Percentiles rank a stretch among this genome's conserved stretches.
Evolutionary conservation across 768 basidiomycete genomes (phyloP).

Genomic region (Rhodotorula sphaerocarpa): DNA sequence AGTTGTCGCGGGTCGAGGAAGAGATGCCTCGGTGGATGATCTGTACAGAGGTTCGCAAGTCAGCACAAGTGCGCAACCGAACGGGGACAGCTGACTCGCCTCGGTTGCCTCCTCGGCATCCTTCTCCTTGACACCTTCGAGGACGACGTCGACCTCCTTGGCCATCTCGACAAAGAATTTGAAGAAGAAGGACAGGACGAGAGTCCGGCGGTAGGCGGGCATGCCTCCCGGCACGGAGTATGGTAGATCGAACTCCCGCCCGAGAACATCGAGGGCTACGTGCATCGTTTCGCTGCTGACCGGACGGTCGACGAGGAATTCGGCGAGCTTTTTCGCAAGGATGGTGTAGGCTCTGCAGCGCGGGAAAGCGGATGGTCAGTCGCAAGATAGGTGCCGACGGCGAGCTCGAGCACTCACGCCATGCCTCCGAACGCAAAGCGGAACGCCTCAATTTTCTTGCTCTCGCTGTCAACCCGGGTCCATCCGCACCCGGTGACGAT

Average conservation of each 20-base stretch:
- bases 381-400: too few relatives aligned
- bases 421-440: slow-evolving; percentile 38
- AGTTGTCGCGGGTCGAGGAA: slow-evolving; percentile 34
- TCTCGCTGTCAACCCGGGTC: slow-evolving; percentile 4
- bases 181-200: slow-evolving; percentile 38
- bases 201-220: slow-evolving; percentile 36
- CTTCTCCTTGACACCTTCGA: slow-evolving; percentile 2
- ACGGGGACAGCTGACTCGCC: background rate
- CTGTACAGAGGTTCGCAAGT: background rate
- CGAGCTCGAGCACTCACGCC: slow-evolving; percentile 16
- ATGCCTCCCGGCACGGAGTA: slow-evolving; percentile 39
- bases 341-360: slow-evolving; percentile 30
- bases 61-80: background rate
- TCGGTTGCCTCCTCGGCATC: slow-evolving; percentile 7
- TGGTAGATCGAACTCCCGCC: slow-evolving; percentile 32
- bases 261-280: slow-evolving; percentile 32
- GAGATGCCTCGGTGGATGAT: slow-evolving; percentile 34
- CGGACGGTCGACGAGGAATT: slow-evolving; percentile 28
- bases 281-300: slow-evolving; percentile 30
- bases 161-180: slow-evolving; percentile 37
- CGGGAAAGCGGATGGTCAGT: background rate
- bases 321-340: slow-evolving; percentile 25
- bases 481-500: slow-evolving; percentile 37
- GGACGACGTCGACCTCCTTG: slow-evolving; percentile 13
- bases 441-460: slow-evolving; percentile 13